phyloP scores from a whole-genome alignment of 75 land plant species.

The Azolla pinnata region DNA sequence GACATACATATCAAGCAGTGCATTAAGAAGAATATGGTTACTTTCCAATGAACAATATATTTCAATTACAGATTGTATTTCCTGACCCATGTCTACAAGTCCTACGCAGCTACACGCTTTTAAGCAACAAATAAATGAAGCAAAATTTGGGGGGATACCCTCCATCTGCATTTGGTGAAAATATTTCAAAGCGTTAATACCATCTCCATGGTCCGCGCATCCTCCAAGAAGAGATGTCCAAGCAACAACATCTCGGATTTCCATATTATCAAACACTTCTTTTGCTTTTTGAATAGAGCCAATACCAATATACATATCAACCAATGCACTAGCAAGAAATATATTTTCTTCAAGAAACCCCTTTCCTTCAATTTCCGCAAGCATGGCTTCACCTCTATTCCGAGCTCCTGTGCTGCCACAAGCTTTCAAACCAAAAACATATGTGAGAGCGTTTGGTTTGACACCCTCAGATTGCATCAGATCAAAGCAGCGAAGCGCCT shows the following conservation, averaged over 20 bases:
- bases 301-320: constrained; percentile 31
- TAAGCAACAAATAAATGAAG: constrained; percentile 14
- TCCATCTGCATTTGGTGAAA: constrained; percentile 14
- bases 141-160: constrained; percentile 11
- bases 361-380: constrained; percentile 2
- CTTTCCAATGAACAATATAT: constrained; percentile 21
- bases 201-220: constrained; percentile 14
- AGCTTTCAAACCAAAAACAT: constrained; percentile 12
- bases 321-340: constrained; percentile 10
- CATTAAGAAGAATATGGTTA: constrained; percentile 33
- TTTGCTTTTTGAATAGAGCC: constrained; percentile 22
- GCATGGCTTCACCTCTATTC: constrained; percentile 10
- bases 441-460: constrained; percentile 14
- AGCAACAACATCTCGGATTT: constrained; percentile 31
- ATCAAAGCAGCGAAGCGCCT: constrained; percentile 7
- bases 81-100: constrained; percentile 18
- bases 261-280: constrained; percentile 36
- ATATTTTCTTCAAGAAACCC: constrained; percentile 4
- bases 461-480: constrained; percentile 11
- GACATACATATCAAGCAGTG: constrained; percentile 51
- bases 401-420: constrained; percentile 13
- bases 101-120: constrained; percentile 20
- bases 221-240: constrained; percentile 37
- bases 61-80: constrained; percentile 36
- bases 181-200: constrained; percentile 1